Evolutionary conservation across 345 rosid genomes (phyloP).

Genomic region (Aquilaria yunnanensis): DNA sequence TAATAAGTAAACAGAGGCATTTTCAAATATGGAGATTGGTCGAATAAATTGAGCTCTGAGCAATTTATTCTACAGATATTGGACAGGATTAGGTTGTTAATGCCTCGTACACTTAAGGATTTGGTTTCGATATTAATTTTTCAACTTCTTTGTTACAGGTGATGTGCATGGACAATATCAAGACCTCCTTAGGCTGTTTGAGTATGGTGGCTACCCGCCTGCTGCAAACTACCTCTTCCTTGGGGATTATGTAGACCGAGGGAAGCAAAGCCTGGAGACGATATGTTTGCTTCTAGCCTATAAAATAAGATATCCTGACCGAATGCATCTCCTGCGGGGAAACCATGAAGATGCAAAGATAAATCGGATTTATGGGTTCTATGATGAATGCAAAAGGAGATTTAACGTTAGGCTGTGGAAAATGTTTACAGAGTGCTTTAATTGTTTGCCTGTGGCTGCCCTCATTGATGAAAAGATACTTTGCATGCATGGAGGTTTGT

Average conservation of each 20-base stretch:
- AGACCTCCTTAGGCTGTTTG: conserved; percentile 84
- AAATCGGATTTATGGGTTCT: conserved; percentile 91
- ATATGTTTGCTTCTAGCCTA: conserved; percentile 94
- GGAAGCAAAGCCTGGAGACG: conserved; percentile 96
- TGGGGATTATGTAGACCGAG: conserved; percentile 96
- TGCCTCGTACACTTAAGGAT: too few relatives aligned
- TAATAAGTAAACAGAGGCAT: too few relatives aligned
- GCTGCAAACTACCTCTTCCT: conserved; percentile 86
- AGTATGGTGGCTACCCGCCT: conserved; percentile 90
- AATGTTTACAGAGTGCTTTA: conserved; percentile 89
- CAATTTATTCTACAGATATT: too few relatives aligned
- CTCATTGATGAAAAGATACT: conserved; percentile 83
- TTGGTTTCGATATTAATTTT: too few relatives aligned
- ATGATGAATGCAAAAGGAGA: conserved; percentile 96
- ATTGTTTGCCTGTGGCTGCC: conserved; percentile 90
- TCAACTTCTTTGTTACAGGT: conserved; percentile 35
- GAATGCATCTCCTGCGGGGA: conserved; percentile 73
- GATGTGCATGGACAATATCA: conserved; percentile 95
- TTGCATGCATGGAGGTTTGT: conserved; percentile 98
- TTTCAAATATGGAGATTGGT: too few relatives aligned
- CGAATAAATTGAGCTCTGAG: too few relatives aligned
- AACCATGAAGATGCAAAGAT: conserved; percentile 99
- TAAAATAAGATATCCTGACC: conserved; percentile 79
- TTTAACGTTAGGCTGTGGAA: conserved; percentile 96
- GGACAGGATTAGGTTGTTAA: too few relatives aligned